These are phyloP conservation scores for Xylaria sp. DNA, from an alignment of 2,329 filamentous ascomycete genomes.

Conservation along the genomic window DNA sequence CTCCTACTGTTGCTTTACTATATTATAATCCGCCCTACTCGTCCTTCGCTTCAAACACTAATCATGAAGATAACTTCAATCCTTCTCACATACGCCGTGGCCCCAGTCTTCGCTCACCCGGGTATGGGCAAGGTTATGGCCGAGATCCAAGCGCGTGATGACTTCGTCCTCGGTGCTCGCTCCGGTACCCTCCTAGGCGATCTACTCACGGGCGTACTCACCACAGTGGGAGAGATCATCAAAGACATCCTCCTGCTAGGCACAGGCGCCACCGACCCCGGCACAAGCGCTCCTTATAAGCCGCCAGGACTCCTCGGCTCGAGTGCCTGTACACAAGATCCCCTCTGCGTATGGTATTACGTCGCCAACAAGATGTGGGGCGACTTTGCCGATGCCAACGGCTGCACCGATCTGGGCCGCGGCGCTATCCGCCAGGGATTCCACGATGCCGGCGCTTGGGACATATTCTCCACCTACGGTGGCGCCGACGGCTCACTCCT, in stretches of 20 bases:
- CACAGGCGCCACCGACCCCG: slow-evolving; percentile 35
- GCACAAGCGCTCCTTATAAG: slow-evolving; percentile 34
- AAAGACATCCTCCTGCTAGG: slow-evolving; percentile 41
- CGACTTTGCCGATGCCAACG: slow-evolving; percentile 49
- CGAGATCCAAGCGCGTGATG: slow-evolving; percentile 44
- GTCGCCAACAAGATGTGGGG: slow-evolving; percentile 53
- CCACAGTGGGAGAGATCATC: slow-evolving; percentile 40
- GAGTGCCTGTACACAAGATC: slow-evolving; percentile 43
- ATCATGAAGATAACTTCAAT: slow-evolving; percentile 43
- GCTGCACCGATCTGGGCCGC: slow-evolving; percentile 56
- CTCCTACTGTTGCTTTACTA: background rate
- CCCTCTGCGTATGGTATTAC: slow-evolving; percentile 56
- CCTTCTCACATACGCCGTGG: slow-evolving; percentile 33
- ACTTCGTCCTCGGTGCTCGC: slow-evolving; percentile 34
- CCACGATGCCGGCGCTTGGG: slow-evolving; percentile 60
- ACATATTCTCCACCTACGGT: slow-evolving; percentile 52
- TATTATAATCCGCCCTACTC: background rate
- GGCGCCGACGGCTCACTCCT: slow-evolving; percentile 61
- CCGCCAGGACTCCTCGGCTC: slow-evolving; percentile 44
- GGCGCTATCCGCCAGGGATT: slow-evolving; percentile 59
- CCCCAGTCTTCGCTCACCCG: slow-evolving; percentile 43
- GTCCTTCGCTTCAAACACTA: background rate
- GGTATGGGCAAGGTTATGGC: slow-evolving; percentile 43
- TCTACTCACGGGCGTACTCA: slow-evolving; percentile 32
- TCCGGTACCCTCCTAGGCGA: slow-evolving; percentile 45